Percentiles rank a stretch among this genome's conserved stretches.
These are phyloP conservation scores for Solanum etuberosum DNA, from an alignment of 257 asterid genomes.

Conservation along the genomic window DNA sequence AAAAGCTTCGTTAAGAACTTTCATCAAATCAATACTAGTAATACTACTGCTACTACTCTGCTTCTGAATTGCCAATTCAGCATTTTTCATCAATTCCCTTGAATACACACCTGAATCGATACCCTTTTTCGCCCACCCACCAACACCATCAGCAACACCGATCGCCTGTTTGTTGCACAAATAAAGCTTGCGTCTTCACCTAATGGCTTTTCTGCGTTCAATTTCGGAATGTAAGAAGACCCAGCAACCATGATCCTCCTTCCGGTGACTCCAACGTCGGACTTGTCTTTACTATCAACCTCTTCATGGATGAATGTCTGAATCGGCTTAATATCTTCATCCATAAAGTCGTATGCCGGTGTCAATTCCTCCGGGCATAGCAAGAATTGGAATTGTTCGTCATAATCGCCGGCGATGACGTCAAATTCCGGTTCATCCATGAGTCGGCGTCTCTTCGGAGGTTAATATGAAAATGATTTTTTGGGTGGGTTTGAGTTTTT, in stretches of 20 bases:
- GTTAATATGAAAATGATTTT: too few relatives aligned
- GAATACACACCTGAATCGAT: slow-evolving; percentile 28
- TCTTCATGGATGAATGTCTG: neutral
- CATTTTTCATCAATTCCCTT: slow-evolving; percentile 16
- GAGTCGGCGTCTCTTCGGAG: neutral
- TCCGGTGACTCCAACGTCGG: neutral
- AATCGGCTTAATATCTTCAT: neutral
- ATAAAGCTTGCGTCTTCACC: slow-evolving; percentile 31
- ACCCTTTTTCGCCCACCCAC: slow-evolving; percentile 14
- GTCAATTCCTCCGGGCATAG: neutral
- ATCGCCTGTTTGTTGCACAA: neutral
- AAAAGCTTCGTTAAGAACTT: slow-evolving; percentile 4
- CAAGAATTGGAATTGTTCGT: neutral
- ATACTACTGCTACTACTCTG: neutral
- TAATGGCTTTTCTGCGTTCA: neutral
- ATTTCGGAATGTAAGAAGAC: slow-evolving; percentile 15
- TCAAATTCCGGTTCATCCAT: neutral
- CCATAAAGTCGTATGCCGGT: neutral
- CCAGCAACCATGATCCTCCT: slow-evolving; percentile 4
- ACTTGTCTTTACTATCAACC: neutral
- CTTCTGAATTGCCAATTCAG: neutral
- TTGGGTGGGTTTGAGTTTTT: too few relatives aligned
- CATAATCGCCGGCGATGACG: neutral
- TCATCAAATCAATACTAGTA: slow-evolving; percentile 1
- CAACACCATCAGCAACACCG: slow-evolving; percentile 41